These are phyloP conservation scores for Neonectria neomacrospora DNA, from an alignment of 2,329 filamentous ascomycete genomes.

Conservation along the genomic window DNA sequence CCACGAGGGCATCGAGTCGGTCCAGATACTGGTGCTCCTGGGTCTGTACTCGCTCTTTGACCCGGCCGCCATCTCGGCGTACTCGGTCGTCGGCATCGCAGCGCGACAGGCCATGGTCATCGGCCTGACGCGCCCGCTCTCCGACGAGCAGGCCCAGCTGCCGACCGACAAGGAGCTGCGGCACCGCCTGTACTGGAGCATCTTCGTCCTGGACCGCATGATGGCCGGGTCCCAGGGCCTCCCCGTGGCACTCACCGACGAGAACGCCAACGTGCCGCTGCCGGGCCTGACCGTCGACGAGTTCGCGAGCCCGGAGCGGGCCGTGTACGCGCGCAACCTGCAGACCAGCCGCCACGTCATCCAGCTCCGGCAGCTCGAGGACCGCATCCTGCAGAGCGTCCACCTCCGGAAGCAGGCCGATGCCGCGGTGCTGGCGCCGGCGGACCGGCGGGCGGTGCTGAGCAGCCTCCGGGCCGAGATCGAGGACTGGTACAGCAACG, in stretches of 20 bases:
- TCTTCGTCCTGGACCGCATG: conserved; percentile 59
- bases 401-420: conserved; percentile 48
- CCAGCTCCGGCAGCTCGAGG: conserved; percentile 56
- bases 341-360: conserved; percentile 59
- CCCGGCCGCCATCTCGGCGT: conserved; percentile 52
- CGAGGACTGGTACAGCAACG: conserved; percentile 59
- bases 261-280: conserved; percentile 54
- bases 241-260: conserved; percentile 53
- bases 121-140: conserved; percentile 49
- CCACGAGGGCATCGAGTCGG: conserved; percentile 50
- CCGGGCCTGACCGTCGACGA: conserved; percentile 58
- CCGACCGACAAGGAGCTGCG: conserved; percentile 48
- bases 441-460: conserved; percentile 48
- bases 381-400: conserved; percentile 52
- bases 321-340: conserved; percentile 53
- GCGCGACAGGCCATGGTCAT: conserved; percentile 54
- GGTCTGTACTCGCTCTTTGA: conserved; percentile 58
- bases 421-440: conserved; percentile 44
- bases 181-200: conserved; percentile 58
- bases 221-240: conserved; percentile 55
- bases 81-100: conserved; percentile 54
- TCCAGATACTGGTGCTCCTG: conserved; percentile 55
- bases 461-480: conserved; percentile 54
- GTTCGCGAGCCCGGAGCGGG: conserved; percentile 53
- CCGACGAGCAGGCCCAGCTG: conserved; percentile 42